These are phyloP conservation scores for Melastoma malabathricum DNA, from an alignment of 345 rosid species.

Conservation along the genomic window DNA sequence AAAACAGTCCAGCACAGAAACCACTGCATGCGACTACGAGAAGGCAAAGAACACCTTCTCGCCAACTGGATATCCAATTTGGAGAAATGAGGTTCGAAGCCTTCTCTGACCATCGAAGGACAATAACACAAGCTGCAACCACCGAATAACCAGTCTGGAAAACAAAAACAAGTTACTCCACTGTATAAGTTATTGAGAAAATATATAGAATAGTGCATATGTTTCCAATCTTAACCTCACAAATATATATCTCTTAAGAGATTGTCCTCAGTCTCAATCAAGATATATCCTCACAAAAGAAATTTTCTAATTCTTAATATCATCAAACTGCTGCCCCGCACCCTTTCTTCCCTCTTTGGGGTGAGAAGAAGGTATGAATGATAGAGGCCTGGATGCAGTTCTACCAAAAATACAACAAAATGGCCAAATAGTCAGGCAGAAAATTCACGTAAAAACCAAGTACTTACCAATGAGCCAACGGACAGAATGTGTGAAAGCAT, in stretches of 20 bases:
- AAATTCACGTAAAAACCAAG: neutral
- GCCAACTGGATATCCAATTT: conserved; percentile 47
- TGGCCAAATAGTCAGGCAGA: neutral
- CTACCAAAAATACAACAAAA: neutral
- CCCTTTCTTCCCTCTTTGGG: no score
- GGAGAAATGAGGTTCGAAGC: conserved; percentile 27
- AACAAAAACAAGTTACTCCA: conserved; percentile 2
- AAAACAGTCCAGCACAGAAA: conserved; percentile 51
- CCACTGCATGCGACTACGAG: conserved; percentile 60
- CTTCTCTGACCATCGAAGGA: conserved; percentile 70
- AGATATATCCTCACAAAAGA: no score
- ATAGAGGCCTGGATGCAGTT: no score
- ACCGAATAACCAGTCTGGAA: conserved; percentile 95
- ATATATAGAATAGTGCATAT: no score
- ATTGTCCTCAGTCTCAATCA: no score
- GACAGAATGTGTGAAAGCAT: conserved; percentile 90
- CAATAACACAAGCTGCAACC: conserved; percentile 82
- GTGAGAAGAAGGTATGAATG: no score
- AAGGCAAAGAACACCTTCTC: conserved; percentile 71
- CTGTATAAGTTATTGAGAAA: neutral
- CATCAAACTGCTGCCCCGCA: no score
- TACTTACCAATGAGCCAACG: conserved; percentile 81
- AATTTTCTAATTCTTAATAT: no score
- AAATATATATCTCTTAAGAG: no score
- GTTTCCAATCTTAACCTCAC: no score